Percentiles rank a stretch among this genome's conserved stretches.
Conservation (phyloP, 495 filamentous ascomycete species). For the Trypethelium eluteriae region DNA sequence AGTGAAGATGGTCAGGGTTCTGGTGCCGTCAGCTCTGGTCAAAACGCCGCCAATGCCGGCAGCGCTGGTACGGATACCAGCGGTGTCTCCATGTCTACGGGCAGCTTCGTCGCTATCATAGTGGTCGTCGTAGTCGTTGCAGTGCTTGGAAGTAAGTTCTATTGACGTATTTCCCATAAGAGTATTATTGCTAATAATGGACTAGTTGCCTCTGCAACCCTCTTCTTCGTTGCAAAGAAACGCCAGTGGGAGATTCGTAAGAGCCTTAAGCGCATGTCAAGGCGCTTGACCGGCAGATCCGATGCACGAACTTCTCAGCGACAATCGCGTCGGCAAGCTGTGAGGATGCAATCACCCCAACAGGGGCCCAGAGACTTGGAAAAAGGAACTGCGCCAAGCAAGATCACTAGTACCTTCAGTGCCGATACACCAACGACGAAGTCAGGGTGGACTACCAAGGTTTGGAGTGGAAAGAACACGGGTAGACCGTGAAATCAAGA, state of each 20-base stretch:
- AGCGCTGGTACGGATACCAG: slow-evolving; percentile 47
- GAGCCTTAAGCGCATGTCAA: slow-evolving; percentile 39
- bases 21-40: background rate
- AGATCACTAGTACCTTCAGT: background rate
- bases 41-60: slow-evolving; percentile 39
- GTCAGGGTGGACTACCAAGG: background rate
- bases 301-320: slow-evolving; percentile 6
- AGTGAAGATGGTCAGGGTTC: slow-evolving; percentile 7
- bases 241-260: slow-evolving; percentile 48
- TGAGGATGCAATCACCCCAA: slow-evolving; percentile 5
- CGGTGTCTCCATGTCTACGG: slow-evolving; percentile 47
- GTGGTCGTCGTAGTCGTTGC: slow-evolving; percentile 52
- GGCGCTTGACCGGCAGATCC: slow-evolving; percentile 36
- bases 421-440: background rate
- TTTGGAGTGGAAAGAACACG: slow-evolving; percentile 6
- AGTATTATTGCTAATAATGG: slow-evolving; percentile 1
- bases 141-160: slow-evolving; percentile 43
- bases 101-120: slow-evolving; percentile 55
- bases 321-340: slow-evolving; percentile 6
- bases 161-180: background rate
- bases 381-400: background rate
- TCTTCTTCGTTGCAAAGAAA: slow-evolving; percentile 48
- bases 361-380: background rate
- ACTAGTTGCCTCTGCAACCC: slow-evolving; percentile 39
- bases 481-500: background rate